Evolutionary conservation across 2,329 filamentous ascomycete genomes (phyloP).

Genomic region (Coleophoma crateriformis): DNA sequence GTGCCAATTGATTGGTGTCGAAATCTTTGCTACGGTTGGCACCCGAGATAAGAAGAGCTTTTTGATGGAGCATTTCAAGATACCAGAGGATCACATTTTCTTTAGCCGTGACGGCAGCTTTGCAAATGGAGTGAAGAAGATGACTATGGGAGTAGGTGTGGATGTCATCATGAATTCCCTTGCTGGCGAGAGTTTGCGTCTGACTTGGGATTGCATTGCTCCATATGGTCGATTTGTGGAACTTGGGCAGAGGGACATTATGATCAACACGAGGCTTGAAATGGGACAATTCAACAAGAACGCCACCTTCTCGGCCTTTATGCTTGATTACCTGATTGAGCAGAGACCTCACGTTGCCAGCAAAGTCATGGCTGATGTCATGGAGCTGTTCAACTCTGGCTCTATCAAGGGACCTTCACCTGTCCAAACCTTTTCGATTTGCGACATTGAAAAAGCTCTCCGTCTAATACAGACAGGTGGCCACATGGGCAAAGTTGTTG

Average conservation of each 20-base stretch:
- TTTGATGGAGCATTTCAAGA: slow-evolving; percentile 12
- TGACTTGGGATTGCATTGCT: not conserved
- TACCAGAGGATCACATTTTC: slow-evolving; percentile 4
- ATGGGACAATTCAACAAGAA: not conserved
- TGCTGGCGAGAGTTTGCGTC: not conserved
- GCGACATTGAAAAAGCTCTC: not conserved
- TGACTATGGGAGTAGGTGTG: not conserved
- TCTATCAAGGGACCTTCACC: not conserved
- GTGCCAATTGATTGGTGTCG: slow-evolving; percentile 17
- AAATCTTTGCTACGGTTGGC: slow-evolving; percentile 18
- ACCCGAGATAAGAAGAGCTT: slow-evolving; percentile 3
- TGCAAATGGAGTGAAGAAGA: not conserved
- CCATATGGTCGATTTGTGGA: not conserved
- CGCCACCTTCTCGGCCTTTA: not conserved
- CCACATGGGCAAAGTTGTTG: not conserved
- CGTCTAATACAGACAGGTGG: not conserved
- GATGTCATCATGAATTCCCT: not conserved
- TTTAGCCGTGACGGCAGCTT: not conserved
- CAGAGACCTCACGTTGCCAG: not conserved
- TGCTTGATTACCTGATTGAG: not conserved
- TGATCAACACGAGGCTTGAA: not conserved
- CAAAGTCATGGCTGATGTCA: not conserved
- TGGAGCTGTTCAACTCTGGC: not conserved
- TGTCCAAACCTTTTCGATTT: not conserved
- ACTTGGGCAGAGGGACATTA: not conserved